Base-by-base conservation (phyloP, 2,329 filamentous ascomycete species). In the Aaosphaeria arxii region DNA sequence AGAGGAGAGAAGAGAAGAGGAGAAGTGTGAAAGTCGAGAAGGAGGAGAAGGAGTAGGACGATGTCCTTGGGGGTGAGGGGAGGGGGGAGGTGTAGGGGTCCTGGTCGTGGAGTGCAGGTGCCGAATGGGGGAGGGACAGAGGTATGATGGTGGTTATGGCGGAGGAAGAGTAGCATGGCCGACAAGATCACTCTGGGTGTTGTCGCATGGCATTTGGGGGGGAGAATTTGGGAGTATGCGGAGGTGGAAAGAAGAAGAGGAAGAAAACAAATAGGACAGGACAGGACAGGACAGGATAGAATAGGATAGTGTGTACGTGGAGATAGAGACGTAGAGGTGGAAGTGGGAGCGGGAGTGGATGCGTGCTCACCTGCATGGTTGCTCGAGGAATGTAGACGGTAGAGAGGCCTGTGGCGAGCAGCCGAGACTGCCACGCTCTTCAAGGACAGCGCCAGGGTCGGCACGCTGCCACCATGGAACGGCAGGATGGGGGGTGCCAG, bases 281-380 rank as follows among this genome's bases (percentile, higher is more conserved):
- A 24, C 17, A 24, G 17, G 17, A 24, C 17, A 24, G 17, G 17
- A 24, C 17, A 24, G 17, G 17, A 24, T 24, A 24, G 17, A 24
- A 24, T 24, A 24, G 17, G 17, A 24, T 24, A 24, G 17, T 24
- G 17, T 24, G 17, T 24, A 24, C 17, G 17, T 24, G 17, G 17
- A 24, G 17, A 24, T 24, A 24, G 17, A 24, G 17, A 24, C 17
- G 17, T 24, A 24, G 17, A 24, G 17, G 17, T 24, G 17, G 17
- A 24, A 24, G 17, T 24, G 17, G 17, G 17, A 24, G 17, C 17
- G 7, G 33, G n/a, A 36, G 9, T 9, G 33, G n/a, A 36, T 9
- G 30, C n/a, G 33, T 42, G 42, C 52, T 55, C 47, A 61, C 58
- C 55, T 61, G 58, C 58, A 61, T 61, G 45, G 56, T 50, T 51